Conservation (phyloP, 2,329 filamentous ascomycete species). For the Furcasterigmium sp. region DNA sequence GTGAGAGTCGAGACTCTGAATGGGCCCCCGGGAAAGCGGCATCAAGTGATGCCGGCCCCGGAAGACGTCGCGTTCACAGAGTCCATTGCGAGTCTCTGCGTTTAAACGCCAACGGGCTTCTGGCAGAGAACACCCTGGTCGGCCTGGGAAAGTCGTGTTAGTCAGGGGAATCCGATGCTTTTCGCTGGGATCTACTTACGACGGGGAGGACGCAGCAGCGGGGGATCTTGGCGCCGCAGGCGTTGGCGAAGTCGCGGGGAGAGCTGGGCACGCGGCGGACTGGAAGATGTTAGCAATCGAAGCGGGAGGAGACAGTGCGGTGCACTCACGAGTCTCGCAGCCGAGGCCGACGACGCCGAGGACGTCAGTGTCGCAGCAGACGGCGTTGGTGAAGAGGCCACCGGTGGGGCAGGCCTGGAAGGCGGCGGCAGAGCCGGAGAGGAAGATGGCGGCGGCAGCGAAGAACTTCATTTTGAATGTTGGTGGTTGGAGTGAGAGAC, state of each 20-base stretch:
- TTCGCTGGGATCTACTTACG: neutral
- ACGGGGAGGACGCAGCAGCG: neutral
- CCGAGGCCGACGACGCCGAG: neutral
- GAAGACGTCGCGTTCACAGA: neutral
- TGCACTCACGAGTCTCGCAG: neutral
- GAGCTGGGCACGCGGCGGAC: neutral
- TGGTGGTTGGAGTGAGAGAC: too few species aligned
- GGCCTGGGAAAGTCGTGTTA: neutral
- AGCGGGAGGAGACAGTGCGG: neutral
- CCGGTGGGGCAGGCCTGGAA: neutral
- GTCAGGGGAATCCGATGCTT: neutral
- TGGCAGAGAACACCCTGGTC: neutral
- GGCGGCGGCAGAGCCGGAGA: neutral
- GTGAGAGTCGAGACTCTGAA: too few species aligned
- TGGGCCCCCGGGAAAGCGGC: neutral
- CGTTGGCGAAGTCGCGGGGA: neutral
- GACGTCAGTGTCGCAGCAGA: neutral
- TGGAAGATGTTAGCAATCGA: neutral
- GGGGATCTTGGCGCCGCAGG: neutral
- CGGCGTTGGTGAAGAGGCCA: neutral
- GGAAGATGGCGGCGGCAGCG: neutral
- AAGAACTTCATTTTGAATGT: neutral
- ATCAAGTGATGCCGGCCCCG: neutral
- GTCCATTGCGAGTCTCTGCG: too few species aligned
- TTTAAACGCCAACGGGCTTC: neutral